These are phyloP conservation scores for Ailanthus altissimus DNA, from an alignment of 345 rosid genomes.

Conservation along the genomic window DNA sequence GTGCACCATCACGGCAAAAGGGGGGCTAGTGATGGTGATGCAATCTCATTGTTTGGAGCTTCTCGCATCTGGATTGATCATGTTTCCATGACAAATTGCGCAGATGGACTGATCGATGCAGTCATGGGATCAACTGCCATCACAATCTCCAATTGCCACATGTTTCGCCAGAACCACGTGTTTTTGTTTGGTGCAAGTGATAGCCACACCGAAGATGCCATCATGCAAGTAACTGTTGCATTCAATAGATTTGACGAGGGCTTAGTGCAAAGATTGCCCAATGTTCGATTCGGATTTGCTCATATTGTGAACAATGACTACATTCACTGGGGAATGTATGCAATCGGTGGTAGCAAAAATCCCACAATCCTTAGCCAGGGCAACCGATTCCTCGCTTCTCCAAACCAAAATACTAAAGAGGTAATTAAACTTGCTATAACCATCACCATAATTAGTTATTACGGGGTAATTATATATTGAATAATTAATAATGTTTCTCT, in stretches of 20 bases:
- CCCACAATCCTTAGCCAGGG: conserved; percentile 62
- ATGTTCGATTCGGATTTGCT: conserved; percentile 37
- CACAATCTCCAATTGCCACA: conserved; percentile 48
- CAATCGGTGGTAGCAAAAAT: conserved; percentile 48
- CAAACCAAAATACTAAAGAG: conserved; percentile 43
- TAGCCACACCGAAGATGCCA: conserved; percentile 21
- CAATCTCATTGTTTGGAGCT: conserved; percentile 43
- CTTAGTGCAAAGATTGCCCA: conserved; percentile 53
- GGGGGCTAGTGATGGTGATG: conserved; percentile 41
- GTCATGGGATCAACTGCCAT: conserved; percentile 43
- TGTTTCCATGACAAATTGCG: conserved; percentile 38
- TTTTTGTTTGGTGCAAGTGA: conserved; percentile 49
- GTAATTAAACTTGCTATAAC: conserved; percentile 19
- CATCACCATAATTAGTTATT: not conserved
- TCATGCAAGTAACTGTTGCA: conserved; percentile 51
- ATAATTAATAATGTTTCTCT: too few relatives aligned
- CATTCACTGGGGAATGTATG: conserved; percentile 55
- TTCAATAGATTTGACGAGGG: conserved; percentile 47
- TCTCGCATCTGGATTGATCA: conserved; percentile 46
- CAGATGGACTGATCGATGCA: conserved; percentile 48
- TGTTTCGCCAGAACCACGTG: conserved; percentile 39
- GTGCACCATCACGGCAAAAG: conserved; percentile 25
- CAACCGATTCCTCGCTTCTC: conserved; percentile 49
- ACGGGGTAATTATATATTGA: too few relatives aligned
- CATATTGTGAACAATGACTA: conserved; percentile 51